Evolutionary conservation across 208 protist genomes (phyloP), one percentile per base, ranked within the genome.

Genomic region (Wallacemonas collosoma): DNA sequence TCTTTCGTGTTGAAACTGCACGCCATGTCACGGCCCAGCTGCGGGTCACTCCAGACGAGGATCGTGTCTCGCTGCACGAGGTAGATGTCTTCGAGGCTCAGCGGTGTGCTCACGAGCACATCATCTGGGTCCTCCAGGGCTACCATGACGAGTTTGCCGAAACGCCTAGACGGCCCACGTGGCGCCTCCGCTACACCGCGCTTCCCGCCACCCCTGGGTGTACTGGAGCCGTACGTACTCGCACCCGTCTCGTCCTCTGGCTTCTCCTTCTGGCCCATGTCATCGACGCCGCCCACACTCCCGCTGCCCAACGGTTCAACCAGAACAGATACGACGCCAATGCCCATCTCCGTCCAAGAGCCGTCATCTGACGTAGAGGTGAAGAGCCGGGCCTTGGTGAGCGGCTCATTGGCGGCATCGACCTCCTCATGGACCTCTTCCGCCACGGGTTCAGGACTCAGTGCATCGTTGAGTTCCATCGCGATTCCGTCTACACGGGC

Each of bases 321-420:
- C 14, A 77, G 58, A 39, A 79, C 57, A 0, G 71, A 81, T 0
- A 94, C 89, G 36, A 89, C 66, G 38, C 89, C 89, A 3, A 91
- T 67, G 35, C 86, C 89, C 47, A 94, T 87, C 67, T 90, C 82
- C 15, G 75, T 86, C 84, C 90, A 93, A 62, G 74, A 57, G 36
- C 84, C 67, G 39, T 82, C 78, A 12, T 79, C 70, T 17, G 78
- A 79, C 15, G 79, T 79, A 1, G 68, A 79, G n/a, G 83, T 80
- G 82, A 90, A 93, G 51, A 95, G 79, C 58, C 87, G 89, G 17
- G 87, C 90, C 72, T 93, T 93, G 3, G 90, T 93, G 26, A 91
- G 76, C 40, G 80, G 75, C 1, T 82, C 82, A 40, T 39, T 58
- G 11, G 12, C 9, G 26, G 47, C 53, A 4, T 50, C 72, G 44